phyloP scores from a whole-genome alignment of 768 basidiomycete genomes.

The Austroboletus eburneus region DNA sequence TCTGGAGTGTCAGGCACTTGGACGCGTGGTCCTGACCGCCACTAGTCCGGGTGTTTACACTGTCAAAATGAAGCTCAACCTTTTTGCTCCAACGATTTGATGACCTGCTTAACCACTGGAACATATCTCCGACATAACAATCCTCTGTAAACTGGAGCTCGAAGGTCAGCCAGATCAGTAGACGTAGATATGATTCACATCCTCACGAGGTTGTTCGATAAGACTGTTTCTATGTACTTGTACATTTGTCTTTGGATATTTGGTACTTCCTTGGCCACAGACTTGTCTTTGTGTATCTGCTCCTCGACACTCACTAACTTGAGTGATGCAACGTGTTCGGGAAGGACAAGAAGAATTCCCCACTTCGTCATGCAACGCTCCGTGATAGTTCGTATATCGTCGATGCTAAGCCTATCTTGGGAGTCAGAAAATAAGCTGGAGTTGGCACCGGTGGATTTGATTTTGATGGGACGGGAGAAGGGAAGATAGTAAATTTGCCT shows the following conservation, averaged over 20 bases:
- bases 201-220: background rate
- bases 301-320: conserved; percentile 39
- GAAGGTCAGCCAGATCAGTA: background rate
- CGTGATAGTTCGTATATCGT: conserved; percentile 28
- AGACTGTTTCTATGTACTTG: background rate
- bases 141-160: background rate
- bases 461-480: background rate
- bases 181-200: background rate
- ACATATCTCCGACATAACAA: background rate
- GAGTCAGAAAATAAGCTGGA: too few relatives aligned
- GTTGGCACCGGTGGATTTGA: too few relatives aligned
- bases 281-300: conserved; percentile 5
- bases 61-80: background rate
- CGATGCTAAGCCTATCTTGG: background rate
- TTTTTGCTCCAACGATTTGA: background rate
- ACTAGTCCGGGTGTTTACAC: background rate
- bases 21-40: background rate
- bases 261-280: conserved; percentile 13
- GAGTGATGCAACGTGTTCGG: conserved; percentile 48
- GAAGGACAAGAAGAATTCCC: conserved; percentile 27
- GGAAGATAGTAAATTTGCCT: background rate
- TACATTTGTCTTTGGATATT: background rate
- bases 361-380: conserved; percentile 29
- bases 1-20: background rate
- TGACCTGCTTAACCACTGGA: background rate